Evolutionary conservation across 352 stramenopile species (phyloP).

Genomic region (Globisporangium carolinianum): DNA sequence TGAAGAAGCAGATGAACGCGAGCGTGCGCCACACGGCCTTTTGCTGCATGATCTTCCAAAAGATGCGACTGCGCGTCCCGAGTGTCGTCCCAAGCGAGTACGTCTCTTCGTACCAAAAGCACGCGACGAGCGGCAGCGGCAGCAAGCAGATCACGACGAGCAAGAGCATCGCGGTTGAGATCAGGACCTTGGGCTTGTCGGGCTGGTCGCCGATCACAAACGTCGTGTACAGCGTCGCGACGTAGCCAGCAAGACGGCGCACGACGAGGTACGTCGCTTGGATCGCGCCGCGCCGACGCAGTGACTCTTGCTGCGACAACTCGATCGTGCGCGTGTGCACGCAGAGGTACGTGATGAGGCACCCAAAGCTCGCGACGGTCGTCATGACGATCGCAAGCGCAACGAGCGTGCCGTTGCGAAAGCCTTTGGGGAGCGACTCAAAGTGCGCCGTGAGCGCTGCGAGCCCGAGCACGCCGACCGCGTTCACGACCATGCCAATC

Average conservation of each 20-base stretch:
- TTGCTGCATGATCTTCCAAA: slow-evolving; percentile 48
- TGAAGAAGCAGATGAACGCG: slow-evolving; percentile 36
- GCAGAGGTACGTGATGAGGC: slow-evolving; percentile 22
- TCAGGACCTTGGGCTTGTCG: slow-evolving; percentile 1
- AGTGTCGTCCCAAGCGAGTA: slow-evolving; percentile 36
- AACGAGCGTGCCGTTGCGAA: slow-evolving; percentile 10
- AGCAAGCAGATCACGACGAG: slow-evolving; percentile 22
- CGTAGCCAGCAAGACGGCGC: slow-evolving; percentile 12
- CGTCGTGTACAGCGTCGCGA: slow-evolving; percentile 8
- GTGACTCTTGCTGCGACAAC: slow-evolving; percentile 31
- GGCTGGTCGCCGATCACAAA: slow-evolving; percentile 12
- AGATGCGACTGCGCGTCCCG: slow-evolving; percentile 25
- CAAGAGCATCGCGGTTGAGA: slow-evolving; percentile 18
- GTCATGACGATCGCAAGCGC: slow-evolving; percentile 19
- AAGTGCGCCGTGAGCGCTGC: slow-evolving; percentile 18
- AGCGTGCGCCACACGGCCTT: slow-evolving; percentile 44
- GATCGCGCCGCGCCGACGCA: slow-evolving; percentile 26
- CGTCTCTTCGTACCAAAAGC: slow-evolving; percentile 34
- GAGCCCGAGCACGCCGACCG: slow-evolving; percentile 13
- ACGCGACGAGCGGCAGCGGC: slow-evolving; percentile 25
- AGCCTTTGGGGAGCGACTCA: slow-evolving; percentile 8
- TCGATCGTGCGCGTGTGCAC: slow-evolving; percentile 34
- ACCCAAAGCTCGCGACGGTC: slow-evolving; percentile 16
- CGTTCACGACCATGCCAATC: slow-evolving; percentile 31
- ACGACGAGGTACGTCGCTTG: slow-evolving; percentile 35